phyloP scores from a whole-genome alignment of 2,329 filamentous ascomycete genomes.

The Xylaria sp. region DNA sequence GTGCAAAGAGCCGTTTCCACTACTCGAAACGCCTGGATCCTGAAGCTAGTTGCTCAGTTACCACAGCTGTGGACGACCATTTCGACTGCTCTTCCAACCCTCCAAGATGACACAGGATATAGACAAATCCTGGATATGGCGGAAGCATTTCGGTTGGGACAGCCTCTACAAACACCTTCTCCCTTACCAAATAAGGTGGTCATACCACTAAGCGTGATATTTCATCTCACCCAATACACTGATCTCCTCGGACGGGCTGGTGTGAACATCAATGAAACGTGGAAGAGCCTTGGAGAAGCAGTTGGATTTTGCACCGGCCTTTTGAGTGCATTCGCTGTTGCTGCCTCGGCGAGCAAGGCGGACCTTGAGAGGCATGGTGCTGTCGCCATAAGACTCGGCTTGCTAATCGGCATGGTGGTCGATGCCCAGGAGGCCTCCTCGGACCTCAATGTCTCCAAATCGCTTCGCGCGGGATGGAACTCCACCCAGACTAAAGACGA shows the following conservation, averaged over 20 bases:
- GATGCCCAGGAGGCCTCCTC: constrained; percentile 50
- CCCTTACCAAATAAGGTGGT: constrained; percentile 44
- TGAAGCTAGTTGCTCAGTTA: constrained; percentile 14
- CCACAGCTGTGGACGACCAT: constrained; percentile 22
- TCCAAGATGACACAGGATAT: constrained; percentile 16
- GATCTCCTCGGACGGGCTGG: constrained; percentile 8
- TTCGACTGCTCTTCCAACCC: constrained; percentile 10
- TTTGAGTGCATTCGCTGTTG: constrained; percentile 53
- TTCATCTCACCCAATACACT: constrained; percentile 44
- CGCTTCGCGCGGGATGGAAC: constrained; percentile 42
- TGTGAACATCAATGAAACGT: constrained; percentile 8
- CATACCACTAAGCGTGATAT: constrained; percentile 52
- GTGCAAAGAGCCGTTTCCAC: constrained; percentile 12
- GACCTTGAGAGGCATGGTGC: constrained; percentile 53
- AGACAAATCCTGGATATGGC: constrained; percentile 22
- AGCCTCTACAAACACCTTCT: constrained; percentile 11
- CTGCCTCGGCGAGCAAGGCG: constrained; percentile 43
- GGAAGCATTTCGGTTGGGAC: constrained; percentile 23
- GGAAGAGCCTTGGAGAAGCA: constrained; percentile 35
- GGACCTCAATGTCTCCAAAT: constrained; percentile 31
- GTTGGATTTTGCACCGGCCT: constrained; percentile 56
- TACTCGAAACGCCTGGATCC: constrained; percentile 12
- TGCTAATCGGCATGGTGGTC: constrained; percentile 53
- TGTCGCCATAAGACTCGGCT: constrained; percentile 53
- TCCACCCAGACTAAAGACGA: constrained; percentile 38